Evolutionary conservation across 1,139 yeast genomes (phyloP).

Genomic region (Suhomyces guaymorum): DNA sequence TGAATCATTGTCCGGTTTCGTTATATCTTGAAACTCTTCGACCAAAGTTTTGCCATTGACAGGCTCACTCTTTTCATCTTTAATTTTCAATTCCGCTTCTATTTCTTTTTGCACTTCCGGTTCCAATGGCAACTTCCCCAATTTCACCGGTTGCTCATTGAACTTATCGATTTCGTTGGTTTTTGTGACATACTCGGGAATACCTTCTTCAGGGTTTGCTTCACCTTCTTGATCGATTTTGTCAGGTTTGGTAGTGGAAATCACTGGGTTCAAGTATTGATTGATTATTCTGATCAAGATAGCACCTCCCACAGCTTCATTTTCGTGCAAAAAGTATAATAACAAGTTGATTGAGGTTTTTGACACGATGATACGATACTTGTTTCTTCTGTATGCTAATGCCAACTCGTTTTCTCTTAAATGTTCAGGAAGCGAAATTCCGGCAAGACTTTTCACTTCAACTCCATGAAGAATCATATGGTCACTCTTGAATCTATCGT

Average conservation of each 20-base stretch:
- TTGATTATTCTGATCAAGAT: constrained; percentile 81
- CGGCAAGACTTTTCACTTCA: constrained; percentile 71
- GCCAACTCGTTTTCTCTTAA: constrained; percentile 82
- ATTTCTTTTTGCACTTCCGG: constrained; percentile 83
- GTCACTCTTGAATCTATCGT: constrained; percentile 71
- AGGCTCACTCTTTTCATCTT: constrained; percentile 56
- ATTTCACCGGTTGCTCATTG: constrained; percentile 70
- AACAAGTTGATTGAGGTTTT: constrained; percentile 83
- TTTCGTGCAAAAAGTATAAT: constrained; percentile 84
- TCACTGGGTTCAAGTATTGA: constrained; percentile 75
- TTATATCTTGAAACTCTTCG: constrained; percentile 53
- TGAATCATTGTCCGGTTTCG: constrained; percentile 54
- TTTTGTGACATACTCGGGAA: constrained; percentile 54
- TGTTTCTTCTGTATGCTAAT: constrained; percentile 66
- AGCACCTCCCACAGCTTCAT: constrained; percentile 91
- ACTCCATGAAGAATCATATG: constrained; percentile 76
- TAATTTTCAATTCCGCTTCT: constrained; percentile 76
- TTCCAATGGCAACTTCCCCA: constrained; percentile 85
- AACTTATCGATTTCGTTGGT: constrained; percentile 56
- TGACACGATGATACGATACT: constrained; percentile 75
- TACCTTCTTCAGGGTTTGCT: constrained; percentile 63
- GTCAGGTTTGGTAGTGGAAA: constrained; percentile 50
- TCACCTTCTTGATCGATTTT: constrained; percentile 48
- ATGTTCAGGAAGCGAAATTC: constrained; percentile 79
- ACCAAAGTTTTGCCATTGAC: constrained; percentile 44